These are phyloP conservation scores for Tuber brumale DNA, from an alignment of 495 filamentous ascomycete genomes.

Conservation along the genomic window DNA sequence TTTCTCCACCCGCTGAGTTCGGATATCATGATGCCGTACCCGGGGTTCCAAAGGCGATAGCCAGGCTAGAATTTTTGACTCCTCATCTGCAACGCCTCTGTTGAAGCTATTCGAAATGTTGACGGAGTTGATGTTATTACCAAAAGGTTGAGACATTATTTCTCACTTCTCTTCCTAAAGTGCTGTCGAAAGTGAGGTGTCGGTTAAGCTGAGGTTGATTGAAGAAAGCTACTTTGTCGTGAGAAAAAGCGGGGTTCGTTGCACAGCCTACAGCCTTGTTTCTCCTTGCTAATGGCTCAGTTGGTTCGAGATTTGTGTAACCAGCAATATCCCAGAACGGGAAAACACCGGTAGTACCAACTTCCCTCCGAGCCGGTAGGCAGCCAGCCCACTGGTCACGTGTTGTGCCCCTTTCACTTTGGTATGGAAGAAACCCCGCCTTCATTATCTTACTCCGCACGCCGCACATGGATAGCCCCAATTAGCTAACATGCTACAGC, in stretches of 20 bases:
- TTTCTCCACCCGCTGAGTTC: neutral
- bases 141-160: neutral
- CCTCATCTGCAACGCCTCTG: neutral
- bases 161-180: neutral
- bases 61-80: neutral
- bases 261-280: neutral
- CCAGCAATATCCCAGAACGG: no score
- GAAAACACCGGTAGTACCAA: no score
- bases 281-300: neutral
- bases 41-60: neutral
- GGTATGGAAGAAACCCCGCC: no score
- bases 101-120: neutral
- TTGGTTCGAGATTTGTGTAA: constrained; percentile 1
- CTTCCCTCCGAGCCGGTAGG: no score
- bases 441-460: no score
- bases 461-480: no score
- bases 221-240: neutral
- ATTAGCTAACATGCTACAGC: no score
- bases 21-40: neutral
- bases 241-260: neutral
- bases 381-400: no score
- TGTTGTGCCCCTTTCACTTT: no score
- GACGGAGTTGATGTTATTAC: neutral
- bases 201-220: neutral
- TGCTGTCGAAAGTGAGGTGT: neutral